A percentile compares a stretch with the other conserved stretches of the same genome.
Evolutionary conservation across 2,329 filamentous ascomycete genomes (phyloP).

Genomic region (Exophiala xenobiotica): DNA sequence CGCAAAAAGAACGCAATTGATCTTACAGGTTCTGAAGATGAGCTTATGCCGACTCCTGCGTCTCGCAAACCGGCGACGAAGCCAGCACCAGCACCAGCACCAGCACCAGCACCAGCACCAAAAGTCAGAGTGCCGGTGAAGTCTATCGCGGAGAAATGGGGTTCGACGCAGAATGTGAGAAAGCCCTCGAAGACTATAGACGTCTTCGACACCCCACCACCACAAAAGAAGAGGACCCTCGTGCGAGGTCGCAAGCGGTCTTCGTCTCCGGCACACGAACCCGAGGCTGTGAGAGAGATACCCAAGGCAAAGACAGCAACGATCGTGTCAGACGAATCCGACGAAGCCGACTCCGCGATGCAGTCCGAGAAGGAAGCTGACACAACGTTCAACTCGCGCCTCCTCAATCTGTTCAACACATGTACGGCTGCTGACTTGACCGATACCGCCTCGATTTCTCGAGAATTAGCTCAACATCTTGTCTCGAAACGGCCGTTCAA

Average conservation of each 20-base stretch:
- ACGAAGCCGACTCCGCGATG: conserved; percentile 41
- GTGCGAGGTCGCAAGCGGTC: conserved; percentile 49
- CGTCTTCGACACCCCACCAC: conserved; percentile 30
- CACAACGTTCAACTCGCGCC: conserved; percentile 49
- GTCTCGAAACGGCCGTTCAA: conserved; percentile 73
- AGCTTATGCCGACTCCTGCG: conserved; percentile 38
- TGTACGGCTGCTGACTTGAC: conserved; percentile 73
- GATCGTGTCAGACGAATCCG: conserved; percentile 42
- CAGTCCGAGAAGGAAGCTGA: conserved; percentile 40
- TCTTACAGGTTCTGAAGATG: conserved; percentile 43
- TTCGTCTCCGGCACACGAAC: conserved; percentile 32
- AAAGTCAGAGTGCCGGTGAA: conserved; percentile 55
- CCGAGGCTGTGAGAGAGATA: conserved; percentile 26
- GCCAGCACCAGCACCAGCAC: too few relatives aligned
- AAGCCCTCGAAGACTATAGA: conserved; percentile 23
- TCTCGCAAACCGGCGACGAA: conserved; percentile 35
- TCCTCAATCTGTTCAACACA: conserved; percentile 80
- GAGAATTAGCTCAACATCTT: conserved; percentile 67
- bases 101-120: too few relatives aligned
- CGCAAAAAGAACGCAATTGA: conserved; percentile 30
- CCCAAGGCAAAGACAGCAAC: conserved; percentile 2
- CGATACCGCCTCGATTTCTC: conserved; percentile 74
- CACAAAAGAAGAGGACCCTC: conserved; percentile 42
- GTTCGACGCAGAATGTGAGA: conserved; percentile 45
- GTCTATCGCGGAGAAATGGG: conserved; percentile 61